phyloP scores from a whole-genome alignment of 495 filamentous ascomycete genomes.

The Aspergillus indologenus region DNA sequence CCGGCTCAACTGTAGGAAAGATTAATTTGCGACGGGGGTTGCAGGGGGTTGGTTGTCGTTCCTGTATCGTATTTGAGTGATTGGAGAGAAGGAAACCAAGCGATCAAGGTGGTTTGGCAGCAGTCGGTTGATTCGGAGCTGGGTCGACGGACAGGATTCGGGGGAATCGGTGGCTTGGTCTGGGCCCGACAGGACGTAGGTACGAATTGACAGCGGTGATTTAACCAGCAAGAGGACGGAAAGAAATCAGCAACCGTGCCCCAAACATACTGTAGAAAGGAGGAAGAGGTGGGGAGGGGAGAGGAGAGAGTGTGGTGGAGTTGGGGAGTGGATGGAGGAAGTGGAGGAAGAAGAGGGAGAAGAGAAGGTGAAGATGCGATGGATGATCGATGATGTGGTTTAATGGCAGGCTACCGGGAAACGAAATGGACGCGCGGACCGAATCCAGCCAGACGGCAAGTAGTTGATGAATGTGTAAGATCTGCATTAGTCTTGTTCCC shows the following conservation, averaged over 20 bases:
- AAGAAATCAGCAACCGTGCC: neutral
- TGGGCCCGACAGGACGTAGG: neutral
- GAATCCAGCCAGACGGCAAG: constrained; percentile 3
- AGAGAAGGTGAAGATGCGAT: constrained; percentile 5
- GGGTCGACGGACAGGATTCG: neutral
- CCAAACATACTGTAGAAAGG: neutral
- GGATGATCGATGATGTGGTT: neutral
- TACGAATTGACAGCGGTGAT: neutral
- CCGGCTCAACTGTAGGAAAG: neutral
- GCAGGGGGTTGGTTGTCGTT: neutral
- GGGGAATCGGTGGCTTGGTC: neutral
- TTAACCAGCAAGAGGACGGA: neutral
- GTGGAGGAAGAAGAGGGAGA: neutral
- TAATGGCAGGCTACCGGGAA: neutral
- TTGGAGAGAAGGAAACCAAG: neutral
- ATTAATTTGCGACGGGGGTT: neutral
- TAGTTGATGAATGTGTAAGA: too few relatives aligned
- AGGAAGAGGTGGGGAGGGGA: neutral
- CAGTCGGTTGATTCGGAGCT: neutral
- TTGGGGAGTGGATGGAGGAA: neutral
- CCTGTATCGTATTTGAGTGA: neutral
- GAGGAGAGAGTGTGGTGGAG: neutral
- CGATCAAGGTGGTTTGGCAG: neutral
- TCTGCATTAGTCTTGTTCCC: constrained; percentile 2
- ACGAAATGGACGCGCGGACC: constrained; percentile 7